A percentile compares a stretch with the other conserved stretches of the same genome.
These are phyloP conservation scores for Blastobotrys persicus DNA, from an alignment of 1,139 yeast genomes.

Conservation along the genomic window DNA sequence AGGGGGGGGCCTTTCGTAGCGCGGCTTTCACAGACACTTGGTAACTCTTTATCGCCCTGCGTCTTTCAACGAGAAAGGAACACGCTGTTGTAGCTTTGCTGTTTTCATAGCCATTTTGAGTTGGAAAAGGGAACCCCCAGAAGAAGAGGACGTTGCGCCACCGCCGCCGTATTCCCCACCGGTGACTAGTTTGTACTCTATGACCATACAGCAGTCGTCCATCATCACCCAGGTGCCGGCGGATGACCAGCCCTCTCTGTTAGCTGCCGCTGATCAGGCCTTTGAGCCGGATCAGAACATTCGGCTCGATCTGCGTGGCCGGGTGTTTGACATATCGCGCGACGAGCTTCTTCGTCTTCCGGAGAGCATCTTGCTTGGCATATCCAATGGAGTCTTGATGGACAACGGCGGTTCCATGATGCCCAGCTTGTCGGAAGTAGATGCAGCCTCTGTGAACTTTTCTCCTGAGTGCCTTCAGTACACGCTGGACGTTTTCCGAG, in stretches of 20 bases:
- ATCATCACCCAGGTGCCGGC: slow-evolving; percentile 37
- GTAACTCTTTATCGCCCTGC: too few relatives aligned
- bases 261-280: slow-evolving; percentile 19
- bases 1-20: too few relatives aligned
- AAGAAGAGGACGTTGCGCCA: slow-evolving; percentile 19
- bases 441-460: slow-evolving; percentile 49
- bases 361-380: slow-evolving; percentile 78
- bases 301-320: slow-evolving; percentile 64
- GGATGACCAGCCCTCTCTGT: slow-evolving; percentile 11
- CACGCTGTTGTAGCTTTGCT: too few relatives aligned
- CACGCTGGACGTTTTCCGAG: slow-evolving; percentile 63
- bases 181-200: slow-evolving; percentile 24
- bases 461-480: slow-evolving; percentile 84
- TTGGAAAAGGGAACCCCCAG: slow-evolving; percentile 8
- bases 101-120: too few relatives aligned
- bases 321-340: slow-evolving; percentile 65
- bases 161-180: slow-evolving; percentile 36
- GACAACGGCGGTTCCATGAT: slow-evolving; percentile 5
- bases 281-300: slow-evolving; percentile 39
- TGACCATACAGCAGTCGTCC: slow-evolving; percentile 26
- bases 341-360: slow-evolving; percentile 91
- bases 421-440: slow-evolving; percentile 13
- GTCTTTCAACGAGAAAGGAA: too few relatives aligned
- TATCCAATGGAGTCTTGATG: slow-evolving; percentile 75
- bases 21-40: too few relatives aligned